These are phyloP conservation scores for Fraxinus ornus DNA, from an alignment of 305 asterid genomes.

Conservation along the genomic window DNA sequence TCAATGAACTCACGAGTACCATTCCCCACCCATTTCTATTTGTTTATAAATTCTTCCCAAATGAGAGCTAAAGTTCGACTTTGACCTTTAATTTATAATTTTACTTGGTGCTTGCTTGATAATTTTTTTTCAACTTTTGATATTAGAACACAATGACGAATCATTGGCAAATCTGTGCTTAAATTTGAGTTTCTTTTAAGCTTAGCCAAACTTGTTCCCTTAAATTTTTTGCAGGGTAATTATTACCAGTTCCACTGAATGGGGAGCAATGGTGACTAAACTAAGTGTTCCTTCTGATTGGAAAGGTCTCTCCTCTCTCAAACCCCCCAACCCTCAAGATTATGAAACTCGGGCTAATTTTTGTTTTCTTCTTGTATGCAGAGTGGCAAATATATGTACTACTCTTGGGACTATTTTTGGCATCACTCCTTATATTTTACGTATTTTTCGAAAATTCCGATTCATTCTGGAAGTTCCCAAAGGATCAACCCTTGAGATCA, in stretches of 20 bases:
- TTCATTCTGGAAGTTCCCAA: constrained; percentile 87
- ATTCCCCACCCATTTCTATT: too few relatives aligned
- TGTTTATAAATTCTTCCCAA: background rate
- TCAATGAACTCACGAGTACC: background rate
- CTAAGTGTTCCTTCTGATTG: constrained; percentile 81
- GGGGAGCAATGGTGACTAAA: constrained; percentile 84
- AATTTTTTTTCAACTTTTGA: background rate
- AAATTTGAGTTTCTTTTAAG: background rate
- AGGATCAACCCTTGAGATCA: constrained; percentile 36
- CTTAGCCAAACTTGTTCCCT: background rate
- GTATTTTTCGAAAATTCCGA: constrained; percentile 81
- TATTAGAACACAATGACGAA: background rate
- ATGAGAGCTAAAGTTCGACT: background rate
- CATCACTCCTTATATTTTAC: constrained; percentile 68
- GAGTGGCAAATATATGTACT: constrained; percentile 90
- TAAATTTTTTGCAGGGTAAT: constrained; percentile 55
- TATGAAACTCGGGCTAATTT: constrained; percentile 11
- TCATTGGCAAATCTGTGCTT: background rate
- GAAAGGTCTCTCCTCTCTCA: constrained; percentile 59
- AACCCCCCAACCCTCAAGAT: background rate
- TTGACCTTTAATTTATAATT: background rate
- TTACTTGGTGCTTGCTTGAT: too few relatives aligned
- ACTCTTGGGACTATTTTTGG: constrained; percentile 77
- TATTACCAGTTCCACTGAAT: constrained; percentile 70
- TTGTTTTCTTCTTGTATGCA: constrained; percentile 33